Percentiles rank a stretch among this genome's conserved stretches.
Conservation (phyloP, 495 filamentous ascomycete species). For the Daldinia vernicosa region DNA sequence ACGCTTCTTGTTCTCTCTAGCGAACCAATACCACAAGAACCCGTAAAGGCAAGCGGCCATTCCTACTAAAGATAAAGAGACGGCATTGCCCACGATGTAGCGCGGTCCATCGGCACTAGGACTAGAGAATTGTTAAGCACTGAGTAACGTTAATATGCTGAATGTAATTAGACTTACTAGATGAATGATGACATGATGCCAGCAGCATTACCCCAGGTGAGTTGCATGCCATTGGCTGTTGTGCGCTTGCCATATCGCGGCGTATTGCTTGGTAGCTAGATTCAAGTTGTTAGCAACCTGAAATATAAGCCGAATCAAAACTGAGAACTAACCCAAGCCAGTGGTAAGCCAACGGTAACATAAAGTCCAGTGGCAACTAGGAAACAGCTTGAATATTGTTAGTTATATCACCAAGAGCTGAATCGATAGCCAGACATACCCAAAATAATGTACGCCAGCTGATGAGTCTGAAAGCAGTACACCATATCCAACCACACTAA, state of each 20-base stretch:
- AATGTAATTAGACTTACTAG: constrained; percentile 47
- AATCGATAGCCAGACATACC: constrained; percentile 31
- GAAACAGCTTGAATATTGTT: constrained; percentile 63
- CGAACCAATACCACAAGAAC: constrained; percentile 65
- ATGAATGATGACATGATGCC: constrained; percentile 77
- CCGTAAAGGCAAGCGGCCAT: constrained; percentile 58
- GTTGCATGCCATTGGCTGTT: constrained; percentile 72
- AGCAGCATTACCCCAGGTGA: constrained; percentile 72
- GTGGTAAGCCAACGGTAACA: constrained; percentile 71
- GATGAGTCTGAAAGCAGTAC: constrained; percentile 68
- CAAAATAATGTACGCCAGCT: constrained; percentile 72
- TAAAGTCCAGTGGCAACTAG: constrained; percentile 77
- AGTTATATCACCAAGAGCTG: neutral
- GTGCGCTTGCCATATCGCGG: constrained; percentile 79
- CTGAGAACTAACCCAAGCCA: constrained; percentile 66
- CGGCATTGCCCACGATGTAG: constrained; percentile 63
- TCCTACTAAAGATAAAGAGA: constrained; percentile 63
- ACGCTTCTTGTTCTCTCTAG: constrained; percentile 64
- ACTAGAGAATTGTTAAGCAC: constrained; percentile 35
- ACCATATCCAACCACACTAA: constrained; percentile 74
- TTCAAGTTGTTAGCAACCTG: constrained; percentile 3
- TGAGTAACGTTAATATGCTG: neutral
- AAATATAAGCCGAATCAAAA: neutral
- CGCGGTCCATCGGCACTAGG: constrained; percentile 53
- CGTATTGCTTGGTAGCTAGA: constrained; percentile 56